Evolutionary conservation across 306 rosid genomes (phyloP), one percentile per base, ranked within the genome.

Genomic region (Lagenaria siceraria): DNA sequence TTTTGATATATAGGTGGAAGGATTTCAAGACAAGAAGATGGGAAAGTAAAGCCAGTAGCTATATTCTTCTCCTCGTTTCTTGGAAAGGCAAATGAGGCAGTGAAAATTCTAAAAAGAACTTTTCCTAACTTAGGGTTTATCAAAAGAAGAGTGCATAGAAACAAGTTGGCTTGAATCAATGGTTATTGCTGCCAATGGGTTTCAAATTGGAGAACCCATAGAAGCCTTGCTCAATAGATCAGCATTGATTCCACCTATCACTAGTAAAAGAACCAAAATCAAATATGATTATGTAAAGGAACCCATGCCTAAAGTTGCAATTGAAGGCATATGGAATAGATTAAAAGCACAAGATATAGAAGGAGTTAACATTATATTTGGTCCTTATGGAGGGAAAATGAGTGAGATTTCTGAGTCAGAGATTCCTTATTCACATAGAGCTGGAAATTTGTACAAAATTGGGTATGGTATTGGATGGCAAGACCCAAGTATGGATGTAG

Each of bases 351-450:
- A 89, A 86, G 5, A 87, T 84, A 7, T 69, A 78, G 0, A 79
- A 89, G 0, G 1, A 56, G 84, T 85, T 82, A 87, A 40, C 5
- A 1, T 81, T 89, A 4, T 91, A 35, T 86, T 84, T 77, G 85
- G 75, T 33, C 98, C 97, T 0, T 93, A 89, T 60, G 98, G 98
- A 0, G 98, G 96, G 69, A 82, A n/a, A 82, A 91, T 87, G 98
- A 80, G 83, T 77, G 27, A 56, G 15, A 56, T 56, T 56, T 56
- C 62, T 0, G 62, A 56, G 65, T 82, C 87, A 0, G 83, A 80
- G 69, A 87, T 19, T 14, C 92, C 97, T 0, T 91, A 88, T 40
- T 91, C 96, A 33, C 97, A 89, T 46, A 83, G 97, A 65, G 88
- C 89, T 21, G 68, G 40, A 61, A 10, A 13, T 31, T 2, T 13